Percentiles rank a stretch among this genome's conserved stretches.
Evolutionary conservation across 2,329 filamentous ascomycete species (phyloP).

Genomic region (Trichoderma brevicompactum): DNA sequence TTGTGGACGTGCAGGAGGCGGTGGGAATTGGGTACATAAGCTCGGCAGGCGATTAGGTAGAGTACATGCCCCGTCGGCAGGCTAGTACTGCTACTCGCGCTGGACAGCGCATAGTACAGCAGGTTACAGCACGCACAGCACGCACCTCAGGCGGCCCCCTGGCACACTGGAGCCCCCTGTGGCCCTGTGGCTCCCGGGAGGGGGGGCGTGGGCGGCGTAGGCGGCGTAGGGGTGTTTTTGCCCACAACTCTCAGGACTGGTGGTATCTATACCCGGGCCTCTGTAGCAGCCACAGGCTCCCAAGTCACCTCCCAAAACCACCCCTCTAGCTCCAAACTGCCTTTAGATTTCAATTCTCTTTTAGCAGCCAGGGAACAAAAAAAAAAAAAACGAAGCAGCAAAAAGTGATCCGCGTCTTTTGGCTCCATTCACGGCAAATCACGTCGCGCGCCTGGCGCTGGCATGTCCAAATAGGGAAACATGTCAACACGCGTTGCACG

Average conservation of each 20-base stretch:
- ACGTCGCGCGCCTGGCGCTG: conserved; percentile 38
- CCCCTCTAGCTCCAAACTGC: conserved; percentile 8
- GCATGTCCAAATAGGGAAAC: conserved; percentile 42
- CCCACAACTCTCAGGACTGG: neutral
- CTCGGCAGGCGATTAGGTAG: conserved; percentile 20
- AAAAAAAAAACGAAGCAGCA: neutral
- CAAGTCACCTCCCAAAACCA: neutral
- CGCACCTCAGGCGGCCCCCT: conserved; percentile 19
- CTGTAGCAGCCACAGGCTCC: neutral
- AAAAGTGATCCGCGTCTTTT: conserved; percentile 20
- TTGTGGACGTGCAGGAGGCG: conserved; percentile 27
- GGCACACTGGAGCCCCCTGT: conserved; percentile 13
- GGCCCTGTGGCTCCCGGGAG: neutral
- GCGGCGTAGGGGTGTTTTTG: neutral
- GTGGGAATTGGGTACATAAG: conserved; percentile 24
- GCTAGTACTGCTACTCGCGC: conserved; percentile 12
- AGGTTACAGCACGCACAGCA: conserved; percentile 26
- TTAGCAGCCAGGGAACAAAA: neutral
- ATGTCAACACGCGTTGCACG: conserved; percentile 44
- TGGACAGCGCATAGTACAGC: conserved; percentile 25
- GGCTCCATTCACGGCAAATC: conserved; percentile 39
- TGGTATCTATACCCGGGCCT: conserved; percentile 13
- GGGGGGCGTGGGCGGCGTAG: neutral
- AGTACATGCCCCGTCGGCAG: conserved; percentile 10
- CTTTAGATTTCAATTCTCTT: neutral